Evolutionary conservation across 2,329 filamentous ascomycete species (phyloP).

Genomic region (Talaromyces sp.): DNA sequence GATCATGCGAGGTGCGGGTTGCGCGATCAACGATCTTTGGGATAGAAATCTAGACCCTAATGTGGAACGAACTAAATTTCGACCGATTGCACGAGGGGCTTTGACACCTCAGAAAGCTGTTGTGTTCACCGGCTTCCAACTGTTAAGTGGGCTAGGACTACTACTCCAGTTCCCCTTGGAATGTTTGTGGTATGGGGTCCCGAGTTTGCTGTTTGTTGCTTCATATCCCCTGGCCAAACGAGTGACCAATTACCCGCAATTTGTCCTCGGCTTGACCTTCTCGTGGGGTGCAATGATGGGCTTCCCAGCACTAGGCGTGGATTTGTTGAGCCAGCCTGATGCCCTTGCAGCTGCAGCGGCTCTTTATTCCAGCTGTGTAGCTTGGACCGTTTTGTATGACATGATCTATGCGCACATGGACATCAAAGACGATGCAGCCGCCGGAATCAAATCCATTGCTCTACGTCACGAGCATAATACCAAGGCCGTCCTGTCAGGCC

Average conservation of each 20-base stretch:
- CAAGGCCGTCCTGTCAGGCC: constrained; percentile 36
- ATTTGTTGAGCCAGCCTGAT: constrained; percentile 34
- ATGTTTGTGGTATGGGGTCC: constrained; percentile 39
- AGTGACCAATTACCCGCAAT: constrained; percentile 48
- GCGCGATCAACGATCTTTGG: constrained; percentile 52
- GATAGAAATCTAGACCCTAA: constrained; percentile 50
- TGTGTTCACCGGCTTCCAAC: constrained; percentile 39
- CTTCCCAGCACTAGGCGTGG: constrained; percentile 40
- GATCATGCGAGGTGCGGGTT: constrained; percentile 47
- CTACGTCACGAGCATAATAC: constrained; percentile 43
- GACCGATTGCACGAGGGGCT: constrained; percentile 48
- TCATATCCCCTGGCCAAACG: constrained; percentile 50
- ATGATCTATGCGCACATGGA: constrained; percentile 50
- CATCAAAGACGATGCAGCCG: constrained; percentile 44
- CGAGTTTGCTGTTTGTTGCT: constrained; percentile 38
- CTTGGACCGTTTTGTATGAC: constrained; percentile 47
- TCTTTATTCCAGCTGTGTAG: constrained; percentile 41
- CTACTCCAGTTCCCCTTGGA: constrained; percentile 37
- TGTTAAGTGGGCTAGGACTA: constrained; percentile 36
- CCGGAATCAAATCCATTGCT: constrained; percentile 47
- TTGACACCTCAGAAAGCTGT: constrained; percentile 40
- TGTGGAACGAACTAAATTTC: constrained; percentile 45
- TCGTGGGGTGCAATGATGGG: constrained; percentile 47
- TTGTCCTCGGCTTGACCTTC: constrained; percentile 47
- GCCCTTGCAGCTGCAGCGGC: constrained; percentile 33